Evolutionary conservation across 2,329 filamentous ascomycete species (phyloP), one percentile per base, ranked within the genome.

Genomic region (Xylaria digitata): DNA sequence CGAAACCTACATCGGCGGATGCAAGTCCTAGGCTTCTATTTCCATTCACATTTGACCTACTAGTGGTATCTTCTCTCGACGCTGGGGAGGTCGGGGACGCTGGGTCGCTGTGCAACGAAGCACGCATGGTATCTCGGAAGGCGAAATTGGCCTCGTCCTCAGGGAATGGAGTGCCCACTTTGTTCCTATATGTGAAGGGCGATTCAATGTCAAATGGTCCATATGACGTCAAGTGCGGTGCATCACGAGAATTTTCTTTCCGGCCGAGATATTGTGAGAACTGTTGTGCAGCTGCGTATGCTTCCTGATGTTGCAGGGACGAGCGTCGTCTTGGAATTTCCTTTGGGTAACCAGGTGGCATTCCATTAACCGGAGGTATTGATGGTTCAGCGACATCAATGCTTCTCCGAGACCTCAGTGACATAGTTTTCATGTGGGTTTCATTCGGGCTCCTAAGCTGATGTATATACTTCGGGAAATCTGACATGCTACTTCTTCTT

Each of bases 401-500:
- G 8, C 21, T n/a, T n/a, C 30, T 21, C 11, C 13, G 54, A 26
- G 56, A 43, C 17, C 43, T 32, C n/a, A 62, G 11, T 37, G 34
- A 37, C 11, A 37, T 49, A 17, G 64, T 55, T 21, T 46, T 69
- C 48, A 58, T 58, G 9, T 60, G 62, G 32, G 60, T 21, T 42
- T 72, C 66, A 26, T 63, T 61, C 17, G 61, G 21, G 6, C 32
- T 23, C 9, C n/a, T 32, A 42, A 46, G 55, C 40, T 71, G 67
- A 21, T 70, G 65, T 13, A 59, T 55, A 52, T 67, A 66, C 21
- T 67, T 56, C 6, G 70, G 59, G 26, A 74, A 67, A 48, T 74
- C 68, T 34, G 72, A 65, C 70, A 77, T 72, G 64, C 73, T 72
- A 50, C 72, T 71, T 54, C 74, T 69, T 65, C 74, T 71, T 46